Percentiles rank a stretch among this genome's conserved stretches.
Evolutionary conservation across 345 rosid genomes (phyloP).

Genomic region (Hibiscus trionum): DNA sequence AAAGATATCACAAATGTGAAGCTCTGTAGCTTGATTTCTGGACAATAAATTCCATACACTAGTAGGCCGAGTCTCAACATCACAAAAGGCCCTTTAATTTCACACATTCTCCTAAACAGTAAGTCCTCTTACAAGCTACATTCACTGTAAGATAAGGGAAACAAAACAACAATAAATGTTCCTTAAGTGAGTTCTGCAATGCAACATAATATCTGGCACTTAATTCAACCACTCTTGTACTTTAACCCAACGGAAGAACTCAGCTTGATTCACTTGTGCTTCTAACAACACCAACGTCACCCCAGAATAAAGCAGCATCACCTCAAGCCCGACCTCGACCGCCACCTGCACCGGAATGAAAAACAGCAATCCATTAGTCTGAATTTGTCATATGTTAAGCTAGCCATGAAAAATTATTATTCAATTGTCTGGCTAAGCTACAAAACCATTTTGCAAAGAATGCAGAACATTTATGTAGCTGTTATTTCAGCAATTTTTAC

Average conservation of each 20-base stretch:
- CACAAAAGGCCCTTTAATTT: background rate
- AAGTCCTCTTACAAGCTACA: background rate
- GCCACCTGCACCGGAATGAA: background rate
- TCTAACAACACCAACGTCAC: slow-evolving; percentile 23
- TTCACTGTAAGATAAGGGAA: background rate
- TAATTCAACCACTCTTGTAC: background rate
- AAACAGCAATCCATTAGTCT: background rate
- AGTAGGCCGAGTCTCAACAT: no score
- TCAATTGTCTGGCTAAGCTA: background rate
- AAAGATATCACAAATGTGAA: no score
- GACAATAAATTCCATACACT: no score
- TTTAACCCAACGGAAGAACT: background rate
- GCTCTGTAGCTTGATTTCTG: no score
- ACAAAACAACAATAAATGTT: background rate
- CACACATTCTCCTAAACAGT: background rate
- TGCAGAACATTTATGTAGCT: background rate
- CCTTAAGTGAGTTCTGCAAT: background rate
- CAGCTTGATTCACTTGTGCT: slow-evolving; percentile 19
- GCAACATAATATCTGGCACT: background rate
- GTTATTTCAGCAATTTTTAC: background rate
- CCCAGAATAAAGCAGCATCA: background rate
- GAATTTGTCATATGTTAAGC: background rate
- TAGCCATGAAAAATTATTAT: background rate
- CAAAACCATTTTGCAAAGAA: background rate
- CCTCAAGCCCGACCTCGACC: slow-evolving; percentile 19